phyloP scores from a whole-genome alignment of 2,329 filamentous ascomycete genomes.

The Fusarium annulatum region DNA sequence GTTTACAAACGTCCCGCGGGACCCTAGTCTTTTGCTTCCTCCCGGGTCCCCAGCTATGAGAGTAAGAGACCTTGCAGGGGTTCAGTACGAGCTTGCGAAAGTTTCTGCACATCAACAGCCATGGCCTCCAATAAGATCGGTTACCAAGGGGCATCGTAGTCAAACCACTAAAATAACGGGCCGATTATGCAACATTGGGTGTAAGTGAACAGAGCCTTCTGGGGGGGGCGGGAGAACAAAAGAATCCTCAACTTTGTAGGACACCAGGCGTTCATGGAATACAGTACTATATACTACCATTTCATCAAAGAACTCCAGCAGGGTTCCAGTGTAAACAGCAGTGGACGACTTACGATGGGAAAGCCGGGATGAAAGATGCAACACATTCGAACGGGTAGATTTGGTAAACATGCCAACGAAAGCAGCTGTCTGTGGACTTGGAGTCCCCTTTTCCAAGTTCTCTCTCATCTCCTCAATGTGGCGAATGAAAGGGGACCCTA shows the following conservation, averaged over 20 bases:
- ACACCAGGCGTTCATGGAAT: not conserved
- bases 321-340: not conserved
- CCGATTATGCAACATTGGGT: not conserved
- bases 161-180: not conserved
- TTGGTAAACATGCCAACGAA: not conserved
- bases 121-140: not conserved
- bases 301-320: not conserved
- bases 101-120: no score
- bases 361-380: not conserved
- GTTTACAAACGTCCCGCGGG: not conserved
- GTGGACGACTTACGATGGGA: fast-evolving
- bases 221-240: not conserved
- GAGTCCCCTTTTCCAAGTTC: fast-evolving
- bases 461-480: fast-evolving
- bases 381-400: no score
- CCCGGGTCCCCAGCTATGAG: not conserved
- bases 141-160: not conserved
- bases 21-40: not conserved
- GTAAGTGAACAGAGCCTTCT: not conserved
- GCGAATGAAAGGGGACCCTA: not conserved
- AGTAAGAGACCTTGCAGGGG: not conserved
- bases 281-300: not conserved
- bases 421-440: not conserved
- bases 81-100: not conserved
- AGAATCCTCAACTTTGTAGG: not conserved